Base-by-base conservation (phyloP, 2,329 filamentous ascomycete species). In the Claviceps quebecensis region DNA sequence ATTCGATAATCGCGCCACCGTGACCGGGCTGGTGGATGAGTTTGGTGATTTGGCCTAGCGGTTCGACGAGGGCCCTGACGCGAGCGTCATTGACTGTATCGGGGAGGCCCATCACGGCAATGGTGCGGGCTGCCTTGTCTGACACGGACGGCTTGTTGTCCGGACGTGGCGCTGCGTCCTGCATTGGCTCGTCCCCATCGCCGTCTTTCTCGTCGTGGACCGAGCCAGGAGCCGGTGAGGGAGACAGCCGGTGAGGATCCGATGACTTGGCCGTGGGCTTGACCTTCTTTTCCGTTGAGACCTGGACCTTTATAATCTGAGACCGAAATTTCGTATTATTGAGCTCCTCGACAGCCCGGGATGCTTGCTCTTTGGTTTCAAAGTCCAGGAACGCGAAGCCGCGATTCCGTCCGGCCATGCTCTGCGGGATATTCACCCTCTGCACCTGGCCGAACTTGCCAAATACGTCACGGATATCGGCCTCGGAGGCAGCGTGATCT, bases 51-150 rank as follows among this genome's bases (percentile, higher is more conserved):
- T 75, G 67, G 0, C 88, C 89, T 45, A 83, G 75, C 1, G 80
- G 76, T 58, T 88, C 84, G 8, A 86, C 81, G 2, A 94, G 71
- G 0, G 81, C 75, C 45, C 80, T 80, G 51, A 98, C 80, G 34
- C 90, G 87, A 1, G 86, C 81, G 60, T 95, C 87, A 57, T 94
- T 96, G 60, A 97, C 80, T 0, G 90, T 97, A 61, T 97, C 93
- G 0, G 93, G 88, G 1, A 98, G 72, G 55, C 90, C 85, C 68
- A 96, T 79, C 29, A 98, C 72, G 9, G 84, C 84, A 48, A 97
- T 75, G 1, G 87, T 93, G 49, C 88, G 82, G 48, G 82, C 78
- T 34, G 72, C 67, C 19, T 79, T 76, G 16, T 80, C 74, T 5
- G 65, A 65, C 7, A 69, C 66, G 1, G 74, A 71, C 17, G 73